phyloP scores from a whole-genome alignment of 2,329 filamentous ascomycete genomes.

The Alternaria solani region DNA sequence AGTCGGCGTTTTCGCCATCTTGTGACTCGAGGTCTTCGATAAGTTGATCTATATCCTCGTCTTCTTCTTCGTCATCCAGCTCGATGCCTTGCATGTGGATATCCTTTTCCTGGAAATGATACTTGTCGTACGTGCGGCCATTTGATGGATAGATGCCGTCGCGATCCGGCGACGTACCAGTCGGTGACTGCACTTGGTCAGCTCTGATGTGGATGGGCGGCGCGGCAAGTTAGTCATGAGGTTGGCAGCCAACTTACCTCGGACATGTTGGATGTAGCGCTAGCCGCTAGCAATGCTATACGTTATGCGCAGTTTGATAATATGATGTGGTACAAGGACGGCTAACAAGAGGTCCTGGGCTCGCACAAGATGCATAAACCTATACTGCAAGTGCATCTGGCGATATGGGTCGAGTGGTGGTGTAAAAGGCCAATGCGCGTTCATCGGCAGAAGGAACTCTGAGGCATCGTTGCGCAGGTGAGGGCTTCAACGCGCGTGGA shows the following conservation, averaged over 20 bases:
- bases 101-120: constrained; percentile 16
- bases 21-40: constrained; percentile 88
- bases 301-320: neutral
- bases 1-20: constrained; percentile 72
- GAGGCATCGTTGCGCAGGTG: constrained; percentile 10
- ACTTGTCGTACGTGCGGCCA: constrained; percentile 16
- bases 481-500: constrained; percentile 8
- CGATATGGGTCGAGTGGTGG: neutral
- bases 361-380: neutral
- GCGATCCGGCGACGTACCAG: constrained; percentile 14
- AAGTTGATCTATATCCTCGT: constrained; percentile 84
- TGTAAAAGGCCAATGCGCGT: constrained; percentile 6
- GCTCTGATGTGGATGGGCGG: neutral
- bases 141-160: constrained; percentile 12
- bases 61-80: constrained; percentile 75
- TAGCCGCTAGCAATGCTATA: neutral
- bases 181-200: constrained; percentile 7
- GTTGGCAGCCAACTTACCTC: constrained; percentile 8
- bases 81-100: constrained; percentile 14
- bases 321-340: neutral
- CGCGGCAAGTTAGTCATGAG: neutral
- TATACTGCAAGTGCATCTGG: constrained; percentile 5
- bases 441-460: constrained; percentile 10
- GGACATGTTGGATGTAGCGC: constrained; percentile 11
- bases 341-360: neutral